These are phyloP conservation scores for Exsudoporus frostii DNA, from an alignment of 768 basidiomycete genomes.

Conservation along the genomic window DNA sequence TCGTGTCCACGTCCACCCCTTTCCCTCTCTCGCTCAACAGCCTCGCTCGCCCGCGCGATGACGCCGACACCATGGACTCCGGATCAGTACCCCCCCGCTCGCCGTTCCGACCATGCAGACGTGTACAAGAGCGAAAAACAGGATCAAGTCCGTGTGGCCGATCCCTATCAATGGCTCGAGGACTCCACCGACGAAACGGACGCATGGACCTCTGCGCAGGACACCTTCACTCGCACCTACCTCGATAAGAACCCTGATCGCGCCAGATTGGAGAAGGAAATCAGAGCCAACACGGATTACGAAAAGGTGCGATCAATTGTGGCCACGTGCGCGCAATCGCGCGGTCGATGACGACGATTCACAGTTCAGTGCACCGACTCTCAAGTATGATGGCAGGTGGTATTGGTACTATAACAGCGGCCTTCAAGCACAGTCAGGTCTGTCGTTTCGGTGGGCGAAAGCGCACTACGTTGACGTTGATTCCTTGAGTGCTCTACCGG, in stretches of 20 bases:
- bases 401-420: constrained; percentile 83
- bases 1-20: constrained; percentile 7
- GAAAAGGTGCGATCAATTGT: constrained; percentile 36
- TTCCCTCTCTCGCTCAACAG: not conserved
- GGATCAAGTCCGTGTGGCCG: constrained; percentile 61
- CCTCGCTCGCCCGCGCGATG: constrained; percentile 28
- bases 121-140: constrained; percentile 60
- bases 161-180: constrained; percentile 79
- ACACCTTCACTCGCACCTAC: constrained; percentile 53
- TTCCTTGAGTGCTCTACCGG: constrained; percentile 53
- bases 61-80: constrained; percentile 49
- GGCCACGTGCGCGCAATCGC: not conserved
- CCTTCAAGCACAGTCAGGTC: constrained; percentile 61
- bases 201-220: constrained; percentile 61
- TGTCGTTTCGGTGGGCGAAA: not conserved
- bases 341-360: not conserved
- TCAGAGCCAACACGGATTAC: constrained; percentile 53
- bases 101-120: constrained; percentile 65
- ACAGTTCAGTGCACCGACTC: constrained; percentile 61
- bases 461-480: not conserved
- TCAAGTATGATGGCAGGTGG: constrained; percentile 68
- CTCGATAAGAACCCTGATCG: constrained; percentile 64
- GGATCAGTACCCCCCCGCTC: constrained; percentile 59
- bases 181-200: constrained; percentile 60
- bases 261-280: constrained; percentile 53